Conservation (phyloP, 2,329 filamentous ascomycete genomes). For the Calonectria hawksworthii region DNA sequence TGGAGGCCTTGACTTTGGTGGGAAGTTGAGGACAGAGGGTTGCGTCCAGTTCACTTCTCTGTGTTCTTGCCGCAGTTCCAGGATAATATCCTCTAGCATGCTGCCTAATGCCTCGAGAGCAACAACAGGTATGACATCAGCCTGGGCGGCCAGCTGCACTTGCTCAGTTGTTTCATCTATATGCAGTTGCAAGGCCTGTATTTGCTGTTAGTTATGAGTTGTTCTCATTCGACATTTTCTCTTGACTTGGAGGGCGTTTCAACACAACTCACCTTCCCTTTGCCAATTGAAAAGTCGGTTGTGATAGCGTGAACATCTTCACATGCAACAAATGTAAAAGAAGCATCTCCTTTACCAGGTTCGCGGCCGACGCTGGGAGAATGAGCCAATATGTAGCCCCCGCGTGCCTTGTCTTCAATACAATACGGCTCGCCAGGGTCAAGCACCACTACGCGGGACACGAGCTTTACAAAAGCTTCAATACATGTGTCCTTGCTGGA, state of each 20-base stretch:
- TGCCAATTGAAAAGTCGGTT: constrained; percentile 2
- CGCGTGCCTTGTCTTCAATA: neutral
- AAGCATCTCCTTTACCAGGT: neutral
- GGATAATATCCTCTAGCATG: neutral
- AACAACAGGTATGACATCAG: neutral
- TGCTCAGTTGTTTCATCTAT: neutral
- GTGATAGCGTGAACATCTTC: neutral
- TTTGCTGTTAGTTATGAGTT: neutral
- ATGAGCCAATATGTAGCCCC: neutral
- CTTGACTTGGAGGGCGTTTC: neutral
- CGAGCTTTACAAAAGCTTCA: neutral
- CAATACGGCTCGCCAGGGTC: neutral
- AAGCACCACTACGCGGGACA: neutral
- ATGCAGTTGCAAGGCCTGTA: neutral
- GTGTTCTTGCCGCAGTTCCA: neutral
- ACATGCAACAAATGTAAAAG: neutral
- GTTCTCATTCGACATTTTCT: neutral
- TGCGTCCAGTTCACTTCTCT: neutral
- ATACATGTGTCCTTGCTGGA: neutral
- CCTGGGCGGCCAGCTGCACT: neutral
- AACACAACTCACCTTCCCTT: neutral
- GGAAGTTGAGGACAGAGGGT: neutral
- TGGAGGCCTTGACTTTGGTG: neutral
- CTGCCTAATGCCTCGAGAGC: neutral
- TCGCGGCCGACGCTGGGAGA: neutral